Conservation (phyloP, 768 basidiomycete species). For the Boletus eberwhitei region DNA sequence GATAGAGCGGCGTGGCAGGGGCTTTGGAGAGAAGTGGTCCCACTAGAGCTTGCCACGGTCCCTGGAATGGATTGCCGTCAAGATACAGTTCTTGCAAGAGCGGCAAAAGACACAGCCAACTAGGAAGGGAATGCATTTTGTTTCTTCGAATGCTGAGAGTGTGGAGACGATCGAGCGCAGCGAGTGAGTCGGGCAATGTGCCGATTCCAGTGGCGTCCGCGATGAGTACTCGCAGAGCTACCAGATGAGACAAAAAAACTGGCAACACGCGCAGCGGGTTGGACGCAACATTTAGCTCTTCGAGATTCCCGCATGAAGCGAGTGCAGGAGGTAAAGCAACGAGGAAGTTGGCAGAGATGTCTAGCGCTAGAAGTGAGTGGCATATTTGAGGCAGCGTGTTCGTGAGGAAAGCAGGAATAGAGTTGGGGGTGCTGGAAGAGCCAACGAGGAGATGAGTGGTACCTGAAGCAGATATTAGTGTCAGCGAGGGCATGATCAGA, state of each 20-base stretch:
- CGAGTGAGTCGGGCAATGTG: slow-evolving; percentile 72
- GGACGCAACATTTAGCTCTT: slow-evolving; percentile 90
- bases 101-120: slow-evolving; percentile 90
- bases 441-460: slow-evolving; percentile 93
- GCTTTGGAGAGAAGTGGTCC: slow-evolving; percentile 73
- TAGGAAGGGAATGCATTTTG: slow-evolving; percentile 83
- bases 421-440: slow-evolving; percentile 73
- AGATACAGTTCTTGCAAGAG: slow-evolving; percentile 82
- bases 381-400: slow-evolving; percentile 68
- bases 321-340: slow-evolving; percentile 80
- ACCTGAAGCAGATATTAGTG: slow-evolving; percentile 41
- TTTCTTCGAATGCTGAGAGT: slow-evolving; percentile 89
- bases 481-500: background rate
- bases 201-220: slow-evolving; percentile 87
- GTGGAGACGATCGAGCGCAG: slow-evolving; percentile 74
- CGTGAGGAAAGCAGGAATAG: slow-evolving; percentile 73
- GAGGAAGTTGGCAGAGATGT: slow-evolving; percentile 88
- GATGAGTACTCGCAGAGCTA: slow-evolving; percentile 80
- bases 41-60: slow-evolving; percentile 87
- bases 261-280: slow-evolving; percentile 94
- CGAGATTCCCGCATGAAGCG: slow-evolving; percentile 73
- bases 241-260: slow-evolving; percentile 73
- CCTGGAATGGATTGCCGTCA: slow-evolving; percentile 96
- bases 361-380: slow-evolving; percentile 81
- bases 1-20: slow-evolving; percentile 58